These are phyloP conservation scores for Tricharina praecox DNA, from an alignment of 495 filamentous ascomycete species.

Conservation along the genomic window DNA sequence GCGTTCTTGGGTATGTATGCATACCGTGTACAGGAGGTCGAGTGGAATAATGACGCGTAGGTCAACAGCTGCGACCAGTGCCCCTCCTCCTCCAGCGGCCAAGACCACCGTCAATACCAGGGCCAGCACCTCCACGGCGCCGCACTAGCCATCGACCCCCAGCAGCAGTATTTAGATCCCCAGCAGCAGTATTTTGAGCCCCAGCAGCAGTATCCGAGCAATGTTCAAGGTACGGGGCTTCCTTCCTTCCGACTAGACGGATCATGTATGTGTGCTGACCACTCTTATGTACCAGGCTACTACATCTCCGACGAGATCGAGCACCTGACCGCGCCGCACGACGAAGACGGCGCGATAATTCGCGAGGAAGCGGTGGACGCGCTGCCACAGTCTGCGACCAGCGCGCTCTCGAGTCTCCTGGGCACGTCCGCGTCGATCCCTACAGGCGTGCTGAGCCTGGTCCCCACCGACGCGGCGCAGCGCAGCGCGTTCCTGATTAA, in stretches of 20 bases:
- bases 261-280: not conserved
- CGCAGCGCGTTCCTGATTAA: not conserved
- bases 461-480: not conserved
- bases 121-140: not conserved
- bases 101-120: too few relatives aligned
- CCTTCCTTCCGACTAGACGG: not conserved
- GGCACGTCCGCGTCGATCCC: not conserved
- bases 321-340: not conserved
- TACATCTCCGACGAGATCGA: not conserved
- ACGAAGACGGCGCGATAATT: not conserved
- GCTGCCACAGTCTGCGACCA: not conserved
- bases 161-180: too few relatives aligned
- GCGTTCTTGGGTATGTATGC: too few relatives aligned
- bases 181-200: too few relatives aligned
- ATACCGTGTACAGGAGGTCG: too few relatives aligned
- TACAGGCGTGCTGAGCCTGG: not conserved
- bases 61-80: too few relatives aligned
- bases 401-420: not conserved
- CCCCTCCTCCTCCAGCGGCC: too few relatives aligned
- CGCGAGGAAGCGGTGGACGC: not conserved
- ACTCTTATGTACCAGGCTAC: not conserved
- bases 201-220: too few relatives aligned
- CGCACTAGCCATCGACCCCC: not conserved
- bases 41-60: too few relatives aligned
- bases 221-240: too few relatives aligned